These are phyloP conservation scores for Scedosporium boydii DNA, from an alignment of 2,329 filamentous ascomycete genomes.

Conservation along the genomic window DNA sequence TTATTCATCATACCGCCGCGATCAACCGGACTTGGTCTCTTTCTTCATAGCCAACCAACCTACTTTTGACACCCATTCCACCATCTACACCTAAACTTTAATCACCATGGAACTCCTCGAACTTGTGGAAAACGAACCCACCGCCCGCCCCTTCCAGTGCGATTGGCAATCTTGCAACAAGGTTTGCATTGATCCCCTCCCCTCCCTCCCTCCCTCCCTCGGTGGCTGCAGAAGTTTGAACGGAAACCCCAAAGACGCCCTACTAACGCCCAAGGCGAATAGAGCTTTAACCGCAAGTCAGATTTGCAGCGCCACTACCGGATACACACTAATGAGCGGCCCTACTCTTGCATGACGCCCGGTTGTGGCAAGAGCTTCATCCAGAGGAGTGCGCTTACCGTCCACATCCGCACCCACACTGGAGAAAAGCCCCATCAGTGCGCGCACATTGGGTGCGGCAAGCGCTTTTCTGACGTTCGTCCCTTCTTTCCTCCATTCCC, in stretches of 20 bases:
- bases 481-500: background rate
- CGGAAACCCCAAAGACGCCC: background rate
- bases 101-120: conserved; percentile 52
- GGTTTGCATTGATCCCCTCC: conserved; percentile 28
- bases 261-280: background rate
- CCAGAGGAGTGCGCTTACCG: conserved; percentile 59
- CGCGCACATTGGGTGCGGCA: conserved; percentile 54
- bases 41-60: background rate
- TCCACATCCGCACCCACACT: conserved; percentile 62
- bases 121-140: conserved; percentile 54
- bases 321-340: conserved; percentile 63
- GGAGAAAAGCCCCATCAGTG: conserved; percentile 65
- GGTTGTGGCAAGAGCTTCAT: conserved; percentile 64
- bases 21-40: background rate
- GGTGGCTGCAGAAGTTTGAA: background rate
- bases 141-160: conserved; percentile 53
- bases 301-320: conserved; percentile 61
- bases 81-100: background rate
- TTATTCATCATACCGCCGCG: background rate
- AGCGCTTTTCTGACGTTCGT: conserved; percentile 61
- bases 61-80: background rate
- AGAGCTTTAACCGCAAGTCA: conserved; percentile 67
- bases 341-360: conserved; percentile 50
- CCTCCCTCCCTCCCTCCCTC: conserved; percentile 11
- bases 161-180: conserved; percentile 54